Conservation (phyloP, 352 stramenopile species). For the Pythium oligandrum region DNA sequence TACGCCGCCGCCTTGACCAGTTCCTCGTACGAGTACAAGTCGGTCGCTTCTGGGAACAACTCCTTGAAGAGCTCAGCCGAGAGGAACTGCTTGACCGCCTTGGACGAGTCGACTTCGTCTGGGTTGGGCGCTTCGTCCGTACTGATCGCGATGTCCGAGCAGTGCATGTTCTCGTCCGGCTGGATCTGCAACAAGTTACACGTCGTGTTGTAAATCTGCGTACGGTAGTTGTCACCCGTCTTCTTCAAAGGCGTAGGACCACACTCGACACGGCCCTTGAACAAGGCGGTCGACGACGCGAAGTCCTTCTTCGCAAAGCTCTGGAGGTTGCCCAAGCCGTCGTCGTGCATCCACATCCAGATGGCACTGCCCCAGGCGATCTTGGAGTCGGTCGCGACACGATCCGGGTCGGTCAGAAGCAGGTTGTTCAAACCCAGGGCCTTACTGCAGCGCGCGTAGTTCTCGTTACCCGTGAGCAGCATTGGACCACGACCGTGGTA, state of each 20-base stretch:
- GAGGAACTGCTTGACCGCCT: conserved; percentile 1
- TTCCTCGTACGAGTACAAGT: conserved; percentile 11
- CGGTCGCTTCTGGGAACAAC: conserved; percentile 8
- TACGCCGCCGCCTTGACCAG: conserved; percentile 5
- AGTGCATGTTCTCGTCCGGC: conserved; percentile 2
- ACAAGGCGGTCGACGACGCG: background rate
- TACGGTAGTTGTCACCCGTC: background rate
- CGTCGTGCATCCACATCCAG: conserved; percentile 11
- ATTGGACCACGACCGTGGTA: conserved; percentile 16
- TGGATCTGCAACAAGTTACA: conserved; percentile 2
- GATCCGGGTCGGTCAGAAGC: conserved; percentile 5
- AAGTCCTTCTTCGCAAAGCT: background rate
- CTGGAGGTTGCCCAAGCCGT: background rate
- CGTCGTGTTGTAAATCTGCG: conserved; percentile 5
- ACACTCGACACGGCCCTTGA: conserved; percentile 2
- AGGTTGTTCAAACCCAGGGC: conserved; percentile 4
- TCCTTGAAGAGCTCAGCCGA: conserved; percentile 1
- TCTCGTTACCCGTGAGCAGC: conserved; percentile 12
- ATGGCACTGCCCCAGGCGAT: conserved; percentile 11
- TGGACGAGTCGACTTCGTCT: background rate
- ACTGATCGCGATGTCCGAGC: background rate
- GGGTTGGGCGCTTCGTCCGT: background rate
- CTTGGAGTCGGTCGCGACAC: conserved; percentile 4
- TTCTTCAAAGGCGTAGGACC: background rate
- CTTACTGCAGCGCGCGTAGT: conserved; percentile 12